Evolutionary conservation across 192 early-diverging fungal genomes (phyloP).

Genomic region (Tieghemiomyces parasiticus): DNA sequence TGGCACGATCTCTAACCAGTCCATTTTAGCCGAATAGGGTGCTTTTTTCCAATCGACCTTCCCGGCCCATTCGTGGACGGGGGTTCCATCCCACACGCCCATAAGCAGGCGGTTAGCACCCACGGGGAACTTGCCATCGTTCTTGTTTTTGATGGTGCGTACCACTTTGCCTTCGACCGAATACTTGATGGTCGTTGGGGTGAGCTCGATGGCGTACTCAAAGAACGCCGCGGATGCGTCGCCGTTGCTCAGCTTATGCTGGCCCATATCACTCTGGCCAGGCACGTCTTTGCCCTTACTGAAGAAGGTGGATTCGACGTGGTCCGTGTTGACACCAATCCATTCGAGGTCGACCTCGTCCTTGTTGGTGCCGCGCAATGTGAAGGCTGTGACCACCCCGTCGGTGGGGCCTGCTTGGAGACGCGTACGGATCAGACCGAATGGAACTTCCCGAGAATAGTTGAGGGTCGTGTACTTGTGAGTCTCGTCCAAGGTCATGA

Average conservation of each 20-base stretch:
- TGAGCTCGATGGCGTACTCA: neutral
- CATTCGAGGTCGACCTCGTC: neutral
- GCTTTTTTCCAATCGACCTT: neutral
- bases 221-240: neutral
- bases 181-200: neutral
- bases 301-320: neutral
- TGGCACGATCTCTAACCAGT: neutral
- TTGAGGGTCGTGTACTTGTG: neutral
- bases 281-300: neutral
- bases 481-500: neutral
- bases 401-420: neutral
- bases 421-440: neutral
- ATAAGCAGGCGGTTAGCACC: neutral
- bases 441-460: neutral
- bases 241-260: neutral
- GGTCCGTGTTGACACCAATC: neutral
- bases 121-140: neutral
- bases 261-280: neutral
- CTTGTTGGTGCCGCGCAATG: neutral
- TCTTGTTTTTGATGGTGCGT: neutral
- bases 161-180: neutral
- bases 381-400: slow-evolving; percentile 1
- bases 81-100: neutral
- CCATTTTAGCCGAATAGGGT: neutral
- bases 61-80: neutral